Evolutionary conservation across 2,329 filamentous ascomycete species (phyloP), one percentile per base, ranked within the genome.

Genomic region (Aureobasidium sp.): DNA sequence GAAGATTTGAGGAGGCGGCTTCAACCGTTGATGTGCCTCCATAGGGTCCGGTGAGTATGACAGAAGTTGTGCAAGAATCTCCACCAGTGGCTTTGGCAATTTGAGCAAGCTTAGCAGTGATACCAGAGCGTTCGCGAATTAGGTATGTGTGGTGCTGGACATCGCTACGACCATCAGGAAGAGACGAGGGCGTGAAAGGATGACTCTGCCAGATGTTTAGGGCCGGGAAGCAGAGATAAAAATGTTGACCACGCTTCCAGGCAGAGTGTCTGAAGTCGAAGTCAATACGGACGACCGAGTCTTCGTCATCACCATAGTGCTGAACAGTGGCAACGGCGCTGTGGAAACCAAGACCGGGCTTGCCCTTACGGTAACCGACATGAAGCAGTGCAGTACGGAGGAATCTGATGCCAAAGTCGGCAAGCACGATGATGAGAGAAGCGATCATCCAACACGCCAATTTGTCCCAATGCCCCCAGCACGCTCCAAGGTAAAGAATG

Each of bases 401-500:
- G 1, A 86, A 71, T 6, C 88, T 79, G 10, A 84, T 77, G 1
- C 74, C 79, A 8, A 87, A 81, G 68, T 91, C 88, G 29, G 88
- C 65, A 61, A 82, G 78, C 79, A 87, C 87, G 16, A 91, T 78
- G 1, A 83, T 74, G 5, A 91, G 73, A 0, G 83, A 82, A 0
- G 88, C 84, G 48, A 89, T 78, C 69, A 91, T 79, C 75, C 87
- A 91, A 69, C 85, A 89, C 50, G 81, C 78, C 4, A 91, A 76
- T 55, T 85, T 76, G 55, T 78, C 72, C 89, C 88, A 92, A 69
- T 92, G 89, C 1, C 81, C 88, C 82, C 87, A 90, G 72, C 87
- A 87, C 3, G 87, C 87, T 5, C 86, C 89, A 13, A 91, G 82
- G 71, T 90, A 92, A 5, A 91, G 72, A 75, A 88, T 84, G 11